phyloP scores from a whole-genome alignment of 352 stramenopile species.

The Phytopythium litorale region DNA sequence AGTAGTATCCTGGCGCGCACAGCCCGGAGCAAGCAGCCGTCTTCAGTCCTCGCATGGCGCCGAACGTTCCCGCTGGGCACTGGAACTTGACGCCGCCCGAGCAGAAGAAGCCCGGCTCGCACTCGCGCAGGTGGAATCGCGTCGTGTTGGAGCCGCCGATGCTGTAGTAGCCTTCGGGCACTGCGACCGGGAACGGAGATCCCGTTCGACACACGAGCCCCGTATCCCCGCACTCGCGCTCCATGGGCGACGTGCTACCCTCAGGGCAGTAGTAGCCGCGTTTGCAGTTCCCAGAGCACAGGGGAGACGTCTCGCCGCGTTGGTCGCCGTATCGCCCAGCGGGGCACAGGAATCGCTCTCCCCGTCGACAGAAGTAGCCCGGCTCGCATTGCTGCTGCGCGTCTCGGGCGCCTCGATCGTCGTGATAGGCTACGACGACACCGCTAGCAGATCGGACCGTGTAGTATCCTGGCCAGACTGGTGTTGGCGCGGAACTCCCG shows the following conservation, averaged over 20 bases:
- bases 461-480: constrained; percentile 63
- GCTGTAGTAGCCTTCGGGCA: constrained; percentile 64
- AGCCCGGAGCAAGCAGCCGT: constrained; percentile 46
- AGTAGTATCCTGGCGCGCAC: constrained; percentile 66
- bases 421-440: constrained; percentile 17
- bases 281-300: constrained; percentile 57
- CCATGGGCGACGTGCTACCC: constrained; percentile 36
- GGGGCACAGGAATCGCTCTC: constrained; percentile 52
- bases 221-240: constrained; percentile 39
- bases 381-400: constrained; percentile 53
- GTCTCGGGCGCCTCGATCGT: constrained; percentile 28
- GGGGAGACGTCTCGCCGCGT: constrained; percentile 36
- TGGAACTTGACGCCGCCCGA: constrained; percentile 51
- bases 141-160: constrained; percentile 50
- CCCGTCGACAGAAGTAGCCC: constrained; percentile 63
- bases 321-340: constrained; percentile 50
- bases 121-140: constrained; percentile 57
- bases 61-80: constrained; percentile 75
- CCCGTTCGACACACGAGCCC: constrained; percentile 52
- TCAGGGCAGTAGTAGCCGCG: constrained; percentile 65
- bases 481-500: constrained; percentile 45
- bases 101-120: constrained; percentile 78
- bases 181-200: constrained; percentile 21
- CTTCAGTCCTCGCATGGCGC: constrained; percentile 32
- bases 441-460: constrained; percentile 23